phyloP scores from a whole-genome alignment of 2,329 filamentous ascomycete species.

The Gnomoniopsis sp. region DNA sequence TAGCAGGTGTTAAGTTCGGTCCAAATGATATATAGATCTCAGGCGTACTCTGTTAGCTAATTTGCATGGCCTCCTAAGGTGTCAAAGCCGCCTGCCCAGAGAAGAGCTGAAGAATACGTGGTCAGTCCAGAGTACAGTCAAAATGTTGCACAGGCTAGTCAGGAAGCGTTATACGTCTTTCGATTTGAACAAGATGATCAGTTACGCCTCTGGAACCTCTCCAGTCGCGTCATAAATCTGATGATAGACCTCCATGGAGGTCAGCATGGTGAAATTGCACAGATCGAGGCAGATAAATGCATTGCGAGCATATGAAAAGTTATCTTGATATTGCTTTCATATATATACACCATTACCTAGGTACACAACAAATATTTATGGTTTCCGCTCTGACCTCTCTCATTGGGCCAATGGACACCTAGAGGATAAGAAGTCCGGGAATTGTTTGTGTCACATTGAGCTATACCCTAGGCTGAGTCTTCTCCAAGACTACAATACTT shows the following conservation, averaged over 20 bases:
- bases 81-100: too few relatives aligned
- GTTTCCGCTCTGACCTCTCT: background rate
- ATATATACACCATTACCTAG: too few relatives aligned
- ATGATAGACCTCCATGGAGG: background rate
- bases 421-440: background rate
- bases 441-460: too few relatives aligned
- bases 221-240: background rate
- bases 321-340: too few relatives aligned
- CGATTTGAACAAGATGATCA: background rate
- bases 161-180: background rate
- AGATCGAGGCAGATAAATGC: background rate
- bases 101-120: too few relatives aligned
- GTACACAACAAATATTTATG: too few relatives aligned
- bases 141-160: too few relatives aligned
- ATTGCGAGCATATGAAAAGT: background rate
- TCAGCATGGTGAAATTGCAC: background rate
- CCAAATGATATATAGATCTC: too few relatives aligned
- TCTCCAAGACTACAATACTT: slow-evolving; percentile 9
- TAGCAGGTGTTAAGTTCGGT: background rate
- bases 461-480: background rate
- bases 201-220: background rate
- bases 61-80: too few relatives aligned
- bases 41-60: background rate
- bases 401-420: background rate
- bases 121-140: too few relatives aligned